These are phyloP conservation scores for Collybia sordida DNA, from an alignment of 768 basidiomycete genomes.

Conservation along the genomic window DNA sequence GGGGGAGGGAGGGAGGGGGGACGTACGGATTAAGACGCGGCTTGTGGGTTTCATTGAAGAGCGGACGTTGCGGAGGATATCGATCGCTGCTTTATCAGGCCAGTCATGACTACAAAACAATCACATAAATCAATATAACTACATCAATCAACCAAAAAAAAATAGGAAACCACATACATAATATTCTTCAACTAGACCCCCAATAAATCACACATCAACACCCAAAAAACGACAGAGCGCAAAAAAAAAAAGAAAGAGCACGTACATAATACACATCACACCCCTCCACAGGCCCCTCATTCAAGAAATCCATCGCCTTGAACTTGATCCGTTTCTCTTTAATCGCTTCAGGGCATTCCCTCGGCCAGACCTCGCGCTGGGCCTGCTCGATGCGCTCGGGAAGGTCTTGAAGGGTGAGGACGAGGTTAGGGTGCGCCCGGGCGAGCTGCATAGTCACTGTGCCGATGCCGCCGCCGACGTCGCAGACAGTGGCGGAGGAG, in stretches of 20 bases:
- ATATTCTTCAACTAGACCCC: constrained; percentile 30
- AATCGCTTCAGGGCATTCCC: constrained; percentile 32
- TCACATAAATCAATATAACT: too few species aligned
- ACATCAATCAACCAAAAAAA: too few species aligned
- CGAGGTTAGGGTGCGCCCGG: constrained; percentile 30
- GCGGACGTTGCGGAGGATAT: constrained; percentile 26
- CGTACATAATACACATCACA: constrained; percentile 43
- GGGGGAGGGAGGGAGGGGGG: not conserved
- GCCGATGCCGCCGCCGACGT: constrained; percentile 41
- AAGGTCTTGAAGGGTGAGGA: constrained; percentile 37
- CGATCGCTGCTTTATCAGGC: too few species aligned
- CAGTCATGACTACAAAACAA: constrained; percentile 36
- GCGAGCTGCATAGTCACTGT: constrained; percentile 29
- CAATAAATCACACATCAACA: not conserved
- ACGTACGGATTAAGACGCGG: constrained; percentile 29
- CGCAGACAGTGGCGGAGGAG: constrained; percentile 29
- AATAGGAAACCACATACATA: constrained; percentile 21
- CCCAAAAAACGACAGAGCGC: not conserved
- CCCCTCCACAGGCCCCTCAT: constrained; percentile 29
- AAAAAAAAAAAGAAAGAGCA: not conserved
- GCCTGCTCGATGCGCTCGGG: constrained; percentile 29
- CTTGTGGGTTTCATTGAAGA: constrained; percentile 24
- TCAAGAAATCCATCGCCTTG: constrained; percentile 37
- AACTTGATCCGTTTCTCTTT: constrained; percentile 34
- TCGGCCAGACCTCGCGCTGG: constrained; percentile 29